Evolutionary conservation across 768 basidiomycete genomes (phyloP), one percentile per base, ranked within the genome.

Genomic region (Mycena floridula): DNA sequence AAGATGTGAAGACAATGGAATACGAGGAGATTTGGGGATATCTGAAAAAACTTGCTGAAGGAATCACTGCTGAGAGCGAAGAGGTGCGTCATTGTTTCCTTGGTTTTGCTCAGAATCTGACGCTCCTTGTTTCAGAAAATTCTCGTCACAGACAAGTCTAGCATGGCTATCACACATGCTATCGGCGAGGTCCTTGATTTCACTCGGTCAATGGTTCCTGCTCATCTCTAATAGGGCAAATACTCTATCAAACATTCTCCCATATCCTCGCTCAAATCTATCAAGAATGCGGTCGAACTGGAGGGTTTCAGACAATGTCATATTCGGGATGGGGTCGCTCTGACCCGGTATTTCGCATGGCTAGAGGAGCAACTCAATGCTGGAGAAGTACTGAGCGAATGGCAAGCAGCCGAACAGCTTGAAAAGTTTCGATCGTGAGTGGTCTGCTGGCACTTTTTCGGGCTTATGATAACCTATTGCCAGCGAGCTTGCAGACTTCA

Each of bases 301-400:
- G 86, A 85, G 57, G 95, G 95, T 0, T 97, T 97, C 73, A 75
- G 93, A 13, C 80, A 85, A 55, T 77, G 75, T 42, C 91, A 99
- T 57, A 80, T 95, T 25, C 77, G 94, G 8, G 95, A 98, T 60
- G 93, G 95, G 1, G 81, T 75, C 1, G 94, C 94, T 1, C 70
- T 98, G 38, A 81, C 77, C 7, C 76, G 84, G 12, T 99, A 98
- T 65, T 97, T 97, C 54, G 74, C 91, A 0, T 99, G 95, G 96
- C 71, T 99, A 1, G 92, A 98, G 61, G 86, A 92, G 49, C 76
- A 84, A 51, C 68, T 98, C 15, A 61, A 73, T 3, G 65, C 72
- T 6, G 88, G 81, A 0, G 69, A 66, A 15, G 72, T 69, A 46
- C 40, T 94, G 47, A 82, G 74, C 32, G 95, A 99, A 60, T 82